A percentile compares a stretch with the other conserved stretches of the same genome.
Conservation (phyloP, 2,329 filamentous ascomycete genomes). For the Verticillium zaregamsianum region DNA sequence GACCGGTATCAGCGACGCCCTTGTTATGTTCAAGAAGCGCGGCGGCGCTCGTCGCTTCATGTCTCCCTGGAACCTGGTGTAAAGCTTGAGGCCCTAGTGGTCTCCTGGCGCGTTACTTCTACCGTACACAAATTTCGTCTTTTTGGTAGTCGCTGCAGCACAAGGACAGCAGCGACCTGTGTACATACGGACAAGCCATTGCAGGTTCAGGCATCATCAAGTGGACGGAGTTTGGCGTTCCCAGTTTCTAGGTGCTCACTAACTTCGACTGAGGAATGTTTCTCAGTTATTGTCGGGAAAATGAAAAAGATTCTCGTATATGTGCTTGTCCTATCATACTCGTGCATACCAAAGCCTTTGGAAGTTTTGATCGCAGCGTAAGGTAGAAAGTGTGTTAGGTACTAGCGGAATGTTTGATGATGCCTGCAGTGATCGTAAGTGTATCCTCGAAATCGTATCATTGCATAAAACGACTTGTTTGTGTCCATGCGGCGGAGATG, state of each 20-base stretch:
- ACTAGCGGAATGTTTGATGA: too few species aligned
- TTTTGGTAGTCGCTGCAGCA: not conserved
- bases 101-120: not conserved
- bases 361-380: too few species aligned
- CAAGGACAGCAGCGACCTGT: not conserved
- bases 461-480: too few species aligned
- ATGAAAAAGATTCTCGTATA: not conserved
- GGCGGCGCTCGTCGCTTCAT: slow-evolving; percentile 7
- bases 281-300: not conserved
- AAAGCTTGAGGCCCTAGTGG: not conserved
- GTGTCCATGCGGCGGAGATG: too few species aligned
- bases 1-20: slow-evolving; percentile 18
- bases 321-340: too few species aligned
- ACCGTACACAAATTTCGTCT: not conserved
- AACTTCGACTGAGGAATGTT: not conserved
- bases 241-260: not conserved
- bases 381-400: too few species aligned
- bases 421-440: too few species aligned
- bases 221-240: not conserved
- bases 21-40: slow-evolving; percentile 17
- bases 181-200: not conserved
- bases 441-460: too few species aligned
- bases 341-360: too few species aligned
- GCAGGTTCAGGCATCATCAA: not conserved
- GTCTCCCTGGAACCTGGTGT: not conserved